These are phyloP conservation scores for Lachancea sp. DNA, from an alignment of 805 yeast species.

Conservation along the genomic window DNA sequence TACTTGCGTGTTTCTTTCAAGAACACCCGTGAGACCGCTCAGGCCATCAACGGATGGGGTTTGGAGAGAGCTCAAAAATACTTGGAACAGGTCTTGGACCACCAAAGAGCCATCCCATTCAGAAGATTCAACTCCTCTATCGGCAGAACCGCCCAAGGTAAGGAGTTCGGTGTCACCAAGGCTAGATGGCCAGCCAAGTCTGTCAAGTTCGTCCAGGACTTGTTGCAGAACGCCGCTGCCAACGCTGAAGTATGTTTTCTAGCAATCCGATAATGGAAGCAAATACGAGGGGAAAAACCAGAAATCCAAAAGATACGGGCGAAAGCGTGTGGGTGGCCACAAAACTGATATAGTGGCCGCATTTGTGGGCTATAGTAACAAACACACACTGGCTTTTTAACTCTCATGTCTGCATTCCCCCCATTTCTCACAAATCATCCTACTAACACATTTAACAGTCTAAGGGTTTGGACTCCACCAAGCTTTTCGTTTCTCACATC, in stretches of 20 bases:
- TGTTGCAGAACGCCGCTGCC: conserved; percentile 95
- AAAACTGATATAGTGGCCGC: no score
- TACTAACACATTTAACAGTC: conserved; percentile 37
- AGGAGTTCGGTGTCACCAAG: conserved; percentile 99
- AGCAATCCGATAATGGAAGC: no score
- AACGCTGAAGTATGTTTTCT: conserved; percentile 77
- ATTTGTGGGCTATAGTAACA: no score
- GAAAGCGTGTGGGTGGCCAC: no score
- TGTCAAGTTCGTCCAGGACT: conserved; percentile 89
- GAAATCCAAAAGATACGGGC: neutral
- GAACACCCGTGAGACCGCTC: conserved; percentile 99
- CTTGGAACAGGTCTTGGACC: conserved; percentile 93
- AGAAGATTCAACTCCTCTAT: conserved; percentile 94
- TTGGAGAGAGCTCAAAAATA: conserved; percentile 91
- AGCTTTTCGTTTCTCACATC: conserved; percentile 93
- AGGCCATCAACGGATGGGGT: conserved; percentile 98
- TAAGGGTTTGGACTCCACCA: conserved; percentile 95
- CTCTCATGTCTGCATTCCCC: neutral
- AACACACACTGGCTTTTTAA: no score
- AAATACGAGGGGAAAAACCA: neutral
- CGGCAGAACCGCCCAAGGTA: conserved; percentile 99
- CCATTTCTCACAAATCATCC: neutral
- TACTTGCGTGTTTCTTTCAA: conserved; percentile 98
- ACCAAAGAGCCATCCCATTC: conserved; percentile 99
- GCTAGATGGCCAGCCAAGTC: conserved; percentile 99